Percentiles rank a stretch among this genome's conserved stretches.
These are phyloP conservation scores for Lolium perenne DNA, from an alignment of 176 grass and related monocot genomes.

Conservation along the genomic window DNA sequence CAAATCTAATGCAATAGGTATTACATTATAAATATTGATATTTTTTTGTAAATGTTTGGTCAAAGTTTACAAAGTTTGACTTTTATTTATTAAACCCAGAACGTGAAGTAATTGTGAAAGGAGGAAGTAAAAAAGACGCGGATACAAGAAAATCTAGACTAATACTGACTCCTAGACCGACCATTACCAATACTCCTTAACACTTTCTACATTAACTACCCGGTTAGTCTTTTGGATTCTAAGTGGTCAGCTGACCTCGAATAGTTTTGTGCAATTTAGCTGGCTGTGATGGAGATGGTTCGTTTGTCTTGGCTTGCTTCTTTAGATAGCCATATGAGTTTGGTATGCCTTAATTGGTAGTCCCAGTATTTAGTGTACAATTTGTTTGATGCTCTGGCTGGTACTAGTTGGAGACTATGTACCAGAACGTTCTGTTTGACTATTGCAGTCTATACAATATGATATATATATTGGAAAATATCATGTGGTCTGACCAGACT, in stretches of 20 bases:
- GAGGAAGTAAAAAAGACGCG: too few relatives aligned
- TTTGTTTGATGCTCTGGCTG: conserved; percentile 15
- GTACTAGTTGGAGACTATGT: conserved; percentile 27
- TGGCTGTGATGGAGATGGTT: not conserved
- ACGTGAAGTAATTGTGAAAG: too few relatives aligned
- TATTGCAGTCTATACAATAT: not conserved
- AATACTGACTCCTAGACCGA: too few relatives aligned
- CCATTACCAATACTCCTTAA: too few relatives aligned
- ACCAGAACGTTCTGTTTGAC: conserved; percentile 17
- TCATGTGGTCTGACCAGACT: not conserved
- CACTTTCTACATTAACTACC: not conserved
- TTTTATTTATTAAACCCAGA: too few relatives aligned
- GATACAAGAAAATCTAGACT: too few relatives aligned
- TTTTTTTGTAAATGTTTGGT: too few relatives aligned
- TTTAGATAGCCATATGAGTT: not conserved
- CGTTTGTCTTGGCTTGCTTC: not conserved
- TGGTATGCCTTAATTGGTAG: not conserved
- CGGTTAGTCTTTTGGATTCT: not conserved
- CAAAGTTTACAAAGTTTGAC: too few relatives aligned
- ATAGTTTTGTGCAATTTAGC: not conserved
- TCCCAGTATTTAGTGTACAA: conserved; percentile 21
- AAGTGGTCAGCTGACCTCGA: not conserved
- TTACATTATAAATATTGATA: too few relatives aligned
- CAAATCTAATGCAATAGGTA: too few relatives aligned
- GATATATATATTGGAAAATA: not conserved